Evolutionary conservation across 768 basidiomycete genomes (phyloP), one percentile per base, ranked within the genome.

Genomic region (Galerina sulciceps): DNA sequence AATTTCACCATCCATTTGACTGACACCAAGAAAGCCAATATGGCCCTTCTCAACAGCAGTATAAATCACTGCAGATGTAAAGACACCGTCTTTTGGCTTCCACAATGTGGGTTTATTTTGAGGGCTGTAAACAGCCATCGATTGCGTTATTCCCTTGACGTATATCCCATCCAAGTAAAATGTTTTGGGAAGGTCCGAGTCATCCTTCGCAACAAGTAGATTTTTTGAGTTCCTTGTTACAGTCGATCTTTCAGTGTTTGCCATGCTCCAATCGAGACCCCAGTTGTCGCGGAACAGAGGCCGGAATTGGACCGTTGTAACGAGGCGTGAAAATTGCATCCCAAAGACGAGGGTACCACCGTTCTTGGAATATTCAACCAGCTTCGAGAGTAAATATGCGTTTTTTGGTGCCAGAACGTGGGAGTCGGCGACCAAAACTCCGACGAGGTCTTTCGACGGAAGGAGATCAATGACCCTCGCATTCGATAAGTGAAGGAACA

Each of bases 321-420:
- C 35, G 18, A 58, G 59, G 11, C 35, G 42, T 55, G 66, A 55
- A 63, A 77, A 74, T 10, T 62, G 51, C 38, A 68, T 69, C 6
- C 66, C 71, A 48, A 77, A 67, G 40, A 80, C 68, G 41, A 77
- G 67, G 6, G 67, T 73, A 0, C 80, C 80, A 5, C 80, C 78
- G 5, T 58, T 58, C 35, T 72, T 67, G 1, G 68, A 71, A 54
- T 74, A 79, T 44, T 67, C 65, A 22, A 75, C 72, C 38, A 79
- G 59, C 36, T 65, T 64, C 10, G 67, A 56, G 31, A 74, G 63
- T 0, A 78, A 60, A 14, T 67, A 64, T 3, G 65, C 63, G 41
- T 75, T 65, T 31, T 67, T 57, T 0, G 51, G 47, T 0, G 65
- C 36, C 4, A 66, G 47, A 34, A 82, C 69, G 6, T 57, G 67